phyloP scores from a whole-genome alignment of 306 rosid species.

The Lithocarpus polystachyus region DNA sequence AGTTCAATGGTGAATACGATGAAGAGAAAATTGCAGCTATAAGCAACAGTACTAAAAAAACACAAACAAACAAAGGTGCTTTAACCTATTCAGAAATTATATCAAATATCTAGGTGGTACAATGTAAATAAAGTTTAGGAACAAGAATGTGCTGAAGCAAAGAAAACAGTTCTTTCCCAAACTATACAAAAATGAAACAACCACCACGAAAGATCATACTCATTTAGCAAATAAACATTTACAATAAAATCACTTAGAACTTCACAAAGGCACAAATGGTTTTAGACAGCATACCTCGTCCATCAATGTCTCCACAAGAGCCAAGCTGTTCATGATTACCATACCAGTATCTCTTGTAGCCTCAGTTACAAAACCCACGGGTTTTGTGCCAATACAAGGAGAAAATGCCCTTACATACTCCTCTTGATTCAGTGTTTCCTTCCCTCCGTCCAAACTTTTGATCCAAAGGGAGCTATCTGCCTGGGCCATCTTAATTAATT shows the following conservation, averaged over 20 bases:
- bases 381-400: conserved; percentile 42
- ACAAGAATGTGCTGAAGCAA: neutral
- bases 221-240: neutral
- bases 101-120: neutral
- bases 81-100: neutral
- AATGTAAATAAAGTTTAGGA: neutral
- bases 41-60: neutral
- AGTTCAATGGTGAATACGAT: neutral
- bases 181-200: neutral
- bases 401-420: conserved; percentile 54
- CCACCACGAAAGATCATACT: neutral
- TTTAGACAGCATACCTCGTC: conserved; percentile 50
- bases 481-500: conserved; percentile 65
- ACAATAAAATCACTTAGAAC: neutral
- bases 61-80: neutral
- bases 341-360: conserved; percentile 54
- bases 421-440: conserved; percentile 58
- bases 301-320: conserved; percentile 61
- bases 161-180: neutral
- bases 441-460: conserved; percentile 47
- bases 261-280: neutral
- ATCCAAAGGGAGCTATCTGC: conserved; percentile 63
- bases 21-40: neutral
- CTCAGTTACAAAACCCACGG: conserved; percentile 48
- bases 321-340: conserved; percentile 46